Evolutionary conservation across 163 green algal species (phyloP).

Genomic region (Chloromonas sp.): DNA sequence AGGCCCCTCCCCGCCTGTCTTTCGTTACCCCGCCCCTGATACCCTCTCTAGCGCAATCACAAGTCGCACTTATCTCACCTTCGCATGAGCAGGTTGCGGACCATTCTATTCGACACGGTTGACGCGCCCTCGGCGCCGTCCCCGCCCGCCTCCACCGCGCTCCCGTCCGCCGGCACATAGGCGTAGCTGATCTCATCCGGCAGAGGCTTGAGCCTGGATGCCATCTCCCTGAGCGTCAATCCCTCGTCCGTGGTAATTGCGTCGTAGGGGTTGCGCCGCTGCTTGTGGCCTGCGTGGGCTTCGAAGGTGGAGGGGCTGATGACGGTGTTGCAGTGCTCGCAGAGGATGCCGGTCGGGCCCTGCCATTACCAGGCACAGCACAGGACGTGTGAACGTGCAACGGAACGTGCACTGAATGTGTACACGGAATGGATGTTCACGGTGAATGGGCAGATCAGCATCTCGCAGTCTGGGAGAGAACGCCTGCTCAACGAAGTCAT

Average conservation of each 20-base stretch:
- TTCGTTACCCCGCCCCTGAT: no score
- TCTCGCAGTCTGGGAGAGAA: no score
- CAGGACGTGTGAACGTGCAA: neutral
- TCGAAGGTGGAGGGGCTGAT: slow-evolving; percentile 72
- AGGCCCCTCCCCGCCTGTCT: no score
- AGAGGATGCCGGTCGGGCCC: slow-evolving; percentile 65
- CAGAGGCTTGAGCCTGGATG: slow-evolving; percentile 6
- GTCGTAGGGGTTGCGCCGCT: slow-evolving; percentile 66
- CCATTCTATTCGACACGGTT: neutral
- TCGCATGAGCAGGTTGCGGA: neutral
- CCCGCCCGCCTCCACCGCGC: neutral
- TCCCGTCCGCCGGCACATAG: neutral
- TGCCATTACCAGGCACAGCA: slow-evolving; percentile 4
- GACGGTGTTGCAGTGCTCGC: slow-evolving; percentile 62
- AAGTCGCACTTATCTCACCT: neutral
- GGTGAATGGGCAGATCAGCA: no score
- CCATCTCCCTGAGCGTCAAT: slow-evolving; percentile 57
- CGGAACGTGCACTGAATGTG: neutral
- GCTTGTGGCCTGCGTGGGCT: slow-evolving; percentile 61
- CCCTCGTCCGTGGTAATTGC: slow-evolving; percentile 64
- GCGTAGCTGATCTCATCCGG: slow-evolving; percentile 1
- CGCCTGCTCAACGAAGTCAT: no score
- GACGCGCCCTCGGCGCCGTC: neutral
- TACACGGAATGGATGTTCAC: no score
- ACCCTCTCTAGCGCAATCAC: no score